Base-by-base conservation (phyloP, 2,329 filamentous ascomycete genomes). In the Epichloe scottii region DNA sequence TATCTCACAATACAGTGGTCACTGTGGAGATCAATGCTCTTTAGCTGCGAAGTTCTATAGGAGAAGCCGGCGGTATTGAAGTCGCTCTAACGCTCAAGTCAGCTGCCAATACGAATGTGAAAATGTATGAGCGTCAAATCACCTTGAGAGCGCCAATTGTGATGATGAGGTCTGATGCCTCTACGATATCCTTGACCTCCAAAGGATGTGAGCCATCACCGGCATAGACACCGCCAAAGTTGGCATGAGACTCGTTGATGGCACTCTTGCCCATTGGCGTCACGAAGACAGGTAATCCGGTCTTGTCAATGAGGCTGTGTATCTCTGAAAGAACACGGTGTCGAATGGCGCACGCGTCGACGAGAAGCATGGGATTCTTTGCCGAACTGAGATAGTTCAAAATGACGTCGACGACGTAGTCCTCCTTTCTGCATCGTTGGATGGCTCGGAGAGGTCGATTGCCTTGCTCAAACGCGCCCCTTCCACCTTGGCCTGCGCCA, bases 211-310 rank as follows among this genome's bases (percentile, higher is more conserved):
- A 89, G 37, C 84, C 87, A 53, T 77, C 77, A n/a, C 89, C 89
- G 8, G 85, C 85, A 64, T 95, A 94, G 5, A 95, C 86, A 56
- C 89, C 89, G 21, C 86, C 86, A 58, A 85, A 95, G 60, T 79
- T 85, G n/a, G 76, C 71, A 45, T 85, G 76, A 2, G 77, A 78
- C 66, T 95, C 89, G 60, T 93, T 78, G 45, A 95, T 78, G 19
- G 86, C 85, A 17, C 88, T 80, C 70, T 95, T 95, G 45, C 89
- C 89, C 85, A 94, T 94, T 2, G 89, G 87, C 0, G 88, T 85
- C n/a, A 90, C 86, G 59, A 93, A 94, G 0, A 87, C 84, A 4
- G 89, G 89, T 7, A 95, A 71, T 4, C 79, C 74, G 1, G 87
- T 87, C 66, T 84, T 87, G 54, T 83, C 73, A 48, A 94, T 71